Evolutionary conservation across 2,329 filamentous ascomycete species (phyloP), one percentile per base, ranked within the genome.

Genomic region (Endothia cerciana): DNA sequence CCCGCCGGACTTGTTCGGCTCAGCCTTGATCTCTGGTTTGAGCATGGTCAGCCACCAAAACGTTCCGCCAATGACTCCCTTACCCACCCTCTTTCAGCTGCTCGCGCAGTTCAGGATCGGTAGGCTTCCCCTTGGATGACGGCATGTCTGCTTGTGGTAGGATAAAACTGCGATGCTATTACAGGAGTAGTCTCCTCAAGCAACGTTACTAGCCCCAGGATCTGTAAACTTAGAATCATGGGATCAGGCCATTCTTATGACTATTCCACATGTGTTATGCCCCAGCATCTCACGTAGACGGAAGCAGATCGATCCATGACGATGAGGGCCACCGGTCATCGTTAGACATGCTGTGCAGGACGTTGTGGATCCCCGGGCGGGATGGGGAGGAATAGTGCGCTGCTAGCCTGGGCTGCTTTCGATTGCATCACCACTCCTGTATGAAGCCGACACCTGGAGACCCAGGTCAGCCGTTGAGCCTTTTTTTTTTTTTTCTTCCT

Each of bases 1-100:
- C 17, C 77, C 77, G 36, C 78, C 78, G 0, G 75, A 77, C 64
- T 79, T 80, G 62, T 80, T 79, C 0, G 77, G 75, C 66, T 80
- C 76, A 69, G 78, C 74, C 67, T 79, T 78, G 65, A 80, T 80
- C 49, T 80, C 78, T 79, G 53, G n/a, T n/a, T 30, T 33, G 25
- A 0, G n/a, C 10, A 19, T 4, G 1, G n/a, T 63, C 56, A 68
- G 25, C n/a, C 43, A 43, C 33, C 43, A 33, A 25, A 3, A 10
- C 45, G 8, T n/a, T 2, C 11, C n/a, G n/a, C 30, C 19, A 41
- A 41, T 41, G 13, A 5, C 25, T 57, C 38, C 2, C 19, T 38
- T 28, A 60, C 71, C 38, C 65, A 75, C 77, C 76, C 61, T 79
- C 77, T 66, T 80, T 79, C 61, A 80, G 69, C 66, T 77, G 62